Percentiles rank a stretch among this genome's conserved stretches.
Evolutionary conservation across 257 asterid species (phyloP).

Genomic region (Cinchona pubescens): DNA sequence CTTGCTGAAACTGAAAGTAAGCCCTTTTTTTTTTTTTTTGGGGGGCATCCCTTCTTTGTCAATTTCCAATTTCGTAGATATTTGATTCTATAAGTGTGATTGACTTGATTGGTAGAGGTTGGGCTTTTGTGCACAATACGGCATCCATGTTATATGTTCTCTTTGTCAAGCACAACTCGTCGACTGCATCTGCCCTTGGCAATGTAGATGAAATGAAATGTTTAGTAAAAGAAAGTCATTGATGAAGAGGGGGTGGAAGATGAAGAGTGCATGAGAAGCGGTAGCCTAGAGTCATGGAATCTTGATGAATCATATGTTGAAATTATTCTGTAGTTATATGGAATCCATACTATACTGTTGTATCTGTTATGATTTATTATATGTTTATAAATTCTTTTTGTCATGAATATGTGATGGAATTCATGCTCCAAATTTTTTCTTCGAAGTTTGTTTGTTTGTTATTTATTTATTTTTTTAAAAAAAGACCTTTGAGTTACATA

Average conservation of each 20-base stretch:
- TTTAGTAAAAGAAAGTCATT: neutral
- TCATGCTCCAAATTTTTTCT: neutral
- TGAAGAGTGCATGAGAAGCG: neutral
- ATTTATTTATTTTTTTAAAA: neutral
- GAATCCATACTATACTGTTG: neutral
- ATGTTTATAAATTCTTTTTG: neutral
- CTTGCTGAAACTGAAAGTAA: constrained; percentile 66
- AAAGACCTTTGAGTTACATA: neutral
- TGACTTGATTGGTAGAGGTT: neutral
- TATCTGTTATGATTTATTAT: neutral
- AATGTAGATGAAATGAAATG: neutral
- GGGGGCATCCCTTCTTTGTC: neutral
- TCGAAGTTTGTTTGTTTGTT: neutral
- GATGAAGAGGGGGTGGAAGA: too few species aligned
- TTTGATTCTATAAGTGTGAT: neutral
- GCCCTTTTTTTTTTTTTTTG: constrained; percentile 10
- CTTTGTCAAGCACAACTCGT: neutral
- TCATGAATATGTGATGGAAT: neutral
- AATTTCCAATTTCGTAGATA: neutral
- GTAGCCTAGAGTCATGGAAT: neutral
- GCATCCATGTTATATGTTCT: neutral
- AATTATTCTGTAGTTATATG: neutral
- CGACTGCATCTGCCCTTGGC: neutral
- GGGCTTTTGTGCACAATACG: too few species aligned
- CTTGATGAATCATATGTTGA: neutral